Percentiles rank a stretch among this genome's conserved stretches.
Evolutionary conservation across 306 rosid species (phyloP).

Genomic region (Lathyrus sativus): DNA sequence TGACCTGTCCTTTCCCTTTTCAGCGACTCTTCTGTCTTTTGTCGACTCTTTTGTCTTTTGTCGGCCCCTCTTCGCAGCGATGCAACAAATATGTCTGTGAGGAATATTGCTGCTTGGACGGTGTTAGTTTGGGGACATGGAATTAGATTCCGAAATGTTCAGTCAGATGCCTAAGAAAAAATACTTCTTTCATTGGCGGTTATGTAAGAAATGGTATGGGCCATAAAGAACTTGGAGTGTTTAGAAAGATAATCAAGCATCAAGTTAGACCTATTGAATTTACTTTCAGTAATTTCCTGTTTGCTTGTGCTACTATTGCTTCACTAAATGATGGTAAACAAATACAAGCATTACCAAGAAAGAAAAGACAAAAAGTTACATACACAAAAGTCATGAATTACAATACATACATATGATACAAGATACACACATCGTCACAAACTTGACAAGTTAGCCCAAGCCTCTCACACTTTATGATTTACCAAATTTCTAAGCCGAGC

Average conservation of each 20-base stretch:
- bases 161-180: slow-evolving; percentile 69
- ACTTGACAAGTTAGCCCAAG: too few species aligned
- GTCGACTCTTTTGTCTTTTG: too few species aligned
- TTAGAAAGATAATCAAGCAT: slow-evolving; percentile 57
- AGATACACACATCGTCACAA: too few species aligned
- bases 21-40: too few species aligned
- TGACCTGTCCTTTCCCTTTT: too few species aligned
- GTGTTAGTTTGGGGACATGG: slow-evolving; percentile 71
- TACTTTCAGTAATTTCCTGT: slow-evolving; percentile 78
- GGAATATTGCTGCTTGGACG: slow-evolving; percentile 77
- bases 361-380: too few species aligned
- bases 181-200: slow-evolving; percentile 66
- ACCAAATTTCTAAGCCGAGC: too few species aligned
- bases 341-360: slow-evolving; percentile 61
- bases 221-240: slow-evolving; percentile 67
- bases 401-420: too few species aligned
- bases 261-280: slow-evolving; percentile 67
- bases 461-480: too few species aligned
- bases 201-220: slow-evolving; percentile 68
- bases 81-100: slow-evolving; percentile 55
- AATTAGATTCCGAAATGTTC: slow-evolving; percentile 59
- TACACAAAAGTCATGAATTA: too few species aligned
- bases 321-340: slow-evolving; percentile 71
- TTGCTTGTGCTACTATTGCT: slow-evolving; percentile 70
- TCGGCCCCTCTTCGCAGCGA: too few species aligned